phyloP scores from a whole-genome alignment of 345 rosid genomes.

The Aethionema arabicum region DNA sequence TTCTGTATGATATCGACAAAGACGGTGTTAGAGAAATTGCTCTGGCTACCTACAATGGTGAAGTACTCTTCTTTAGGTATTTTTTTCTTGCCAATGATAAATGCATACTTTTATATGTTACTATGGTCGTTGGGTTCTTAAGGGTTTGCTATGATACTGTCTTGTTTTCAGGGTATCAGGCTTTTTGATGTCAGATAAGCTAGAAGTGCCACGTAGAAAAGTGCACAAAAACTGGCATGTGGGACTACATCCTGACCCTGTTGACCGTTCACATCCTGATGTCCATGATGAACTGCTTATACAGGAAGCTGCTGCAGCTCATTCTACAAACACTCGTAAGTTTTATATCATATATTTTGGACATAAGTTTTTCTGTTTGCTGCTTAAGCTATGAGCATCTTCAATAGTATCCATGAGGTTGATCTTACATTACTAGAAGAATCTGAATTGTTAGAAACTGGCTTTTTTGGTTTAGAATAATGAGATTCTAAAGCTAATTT shows the following conservation, averaged over 20 bases:
- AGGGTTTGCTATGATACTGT: slow-evolving; percentile 16
- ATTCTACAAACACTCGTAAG: slow-evolving; percentile 58
- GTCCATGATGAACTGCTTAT: slow-evolving; percentile 72
- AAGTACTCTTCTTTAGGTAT: slow-evolving; percentile 92
- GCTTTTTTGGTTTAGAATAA: slow-evolving; percentile 13
- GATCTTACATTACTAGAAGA: slow-evolving; percentile 17
- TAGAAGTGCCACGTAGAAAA: slow-evolving; percentile 86
- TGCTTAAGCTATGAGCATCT: slow-evolving; percentile 14
- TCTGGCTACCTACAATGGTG: slow-evolving; percentile 95
- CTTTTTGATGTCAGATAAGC: slow-evolving; percentile 90
- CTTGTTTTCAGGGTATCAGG: slow-evolving; percentile 78
- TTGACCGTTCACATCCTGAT: slow-evolving; percentile 93
- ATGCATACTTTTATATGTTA: not conserved
- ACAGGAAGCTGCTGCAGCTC: slow-evolving; percentile 57
- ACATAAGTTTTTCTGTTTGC: slow-evolving; percentile 23
- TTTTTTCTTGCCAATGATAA: slow-evolving; percentile 16
- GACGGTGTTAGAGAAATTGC: slow-evolving; percentile 97
- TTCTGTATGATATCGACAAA: slow-evolving; percentile 88
- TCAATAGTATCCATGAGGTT: slow-evolving; percentile 1
- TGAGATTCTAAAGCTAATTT: slow-evolving; percentile 7
- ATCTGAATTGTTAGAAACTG: slow-evolving; percentile 3
- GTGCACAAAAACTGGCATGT: slow-evolving; percentile 89
- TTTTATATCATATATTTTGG: slow-evolving; percentile 19
- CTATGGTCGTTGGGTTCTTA: slow-evolving; percentile 12
- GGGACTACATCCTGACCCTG: slow-evolving; percentile 84